Evolutionary conservation across 805 yeast genomes (phyloP), one percentile per base, ranked within the genome.

Genomic region (Lachancea quebecensis): DNA sequence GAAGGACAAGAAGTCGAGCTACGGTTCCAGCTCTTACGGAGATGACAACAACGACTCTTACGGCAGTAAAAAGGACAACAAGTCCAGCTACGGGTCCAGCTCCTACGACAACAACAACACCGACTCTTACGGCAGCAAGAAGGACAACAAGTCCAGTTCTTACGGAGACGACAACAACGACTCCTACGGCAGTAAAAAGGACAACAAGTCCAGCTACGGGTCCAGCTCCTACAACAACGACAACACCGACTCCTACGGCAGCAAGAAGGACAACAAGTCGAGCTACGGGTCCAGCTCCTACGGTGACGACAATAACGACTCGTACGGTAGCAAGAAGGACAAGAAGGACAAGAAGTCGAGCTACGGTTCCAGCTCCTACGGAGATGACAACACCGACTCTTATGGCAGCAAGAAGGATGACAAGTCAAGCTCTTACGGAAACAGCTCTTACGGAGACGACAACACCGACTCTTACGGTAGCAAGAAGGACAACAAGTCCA

Each of bases 11-110:
- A 45, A 47, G 35, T 18, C 43, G 45, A 32, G 15, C 44, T 33
- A 52, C 48, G 39, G 57, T 17, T 29, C 43, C 38, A n/a, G 16
- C 14, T 39, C 44, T 35, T 43, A 46, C 52, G 51, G 48, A 53
- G 27, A 59, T 54, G 66, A 66, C 35, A 55, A 57, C 25, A 49
- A 51, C 31, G 45, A 48, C 50, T 56, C 65, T 8, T 61, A 59
- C 38, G 65, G 66, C 16, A 51, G 53, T 25, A 41, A 35, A 67
- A 39, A 29, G 35, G 18, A 44, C 44, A 48, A 52, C 41, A 50
- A 48, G 39, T 56, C 55, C 53, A 49, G 25, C 38, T 33, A 56
- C 51, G 51, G 56, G 46, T 46, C 54, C 12, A 45, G 49, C 33
- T 48, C 53, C 8, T 52, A 53, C 42, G 58, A 60, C 12, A 8